Conservation (phyloP, 208 protist genomes). For the Trypanosoma brucei region DNA sequence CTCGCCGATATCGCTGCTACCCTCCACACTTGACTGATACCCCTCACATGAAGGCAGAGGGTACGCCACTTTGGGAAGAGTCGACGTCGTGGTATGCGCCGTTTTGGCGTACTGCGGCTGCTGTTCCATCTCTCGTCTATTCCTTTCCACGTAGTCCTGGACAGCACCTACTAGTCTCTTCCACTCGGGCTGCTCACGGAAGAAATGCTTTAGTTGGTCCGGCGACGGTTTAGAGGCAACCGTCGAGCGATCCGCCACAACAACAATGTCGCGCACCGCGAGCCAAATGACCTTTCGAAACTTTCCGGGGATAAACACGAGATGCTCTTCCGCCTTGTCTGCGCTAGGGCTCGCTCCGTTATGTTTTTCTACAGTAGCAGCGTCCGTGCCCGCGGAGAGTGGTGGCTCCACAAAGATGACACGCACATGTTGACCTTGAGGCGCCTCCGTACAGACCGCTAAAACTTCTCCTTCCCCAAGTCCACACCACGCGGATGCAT, state of each 20-base stretch:
- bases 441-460: conserved; percentile 65
- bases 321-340: conserved; percentile 21
- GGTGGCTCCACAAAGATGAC: conserved; percentile 33
- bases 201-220: conserved; percentile 65
- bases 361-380: too few relatives aligned
- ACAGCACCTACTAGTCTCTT: conserved; percentile 32
- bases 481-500: conserved; percentile 46
- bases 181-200: conserved; percentile 41
- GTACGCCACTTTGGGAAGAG: conserved; percentile 23
- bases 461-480: conserved; percentile 42
- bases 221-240: conserved; percentile 76
- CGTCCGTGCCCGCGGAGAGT: neutral
- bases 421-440: conserved; percentile 69
- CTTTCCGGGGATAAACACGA: conserved; percentile 73
- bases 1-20: conserved; percentile 8
- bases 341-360: neutral
- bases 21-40: neutral
- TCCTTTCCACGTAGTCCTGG: conserved; percentile 33
- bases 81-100: conserved; percentile 49
- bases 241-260: conserved; percentile 45
- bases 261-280: conserved; percentile 65
- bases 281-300: conserved; percentile 90
- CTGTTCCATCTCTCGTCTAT: conserved; percentile 38
- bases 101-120: conserved; percentile 41
- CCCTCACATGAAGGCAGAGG: neutral